Evolutionary conservation across 2,329 filamentous ascomycete species (phyloP).

Genomic region (Huntiella bhutanensis): DNA sequence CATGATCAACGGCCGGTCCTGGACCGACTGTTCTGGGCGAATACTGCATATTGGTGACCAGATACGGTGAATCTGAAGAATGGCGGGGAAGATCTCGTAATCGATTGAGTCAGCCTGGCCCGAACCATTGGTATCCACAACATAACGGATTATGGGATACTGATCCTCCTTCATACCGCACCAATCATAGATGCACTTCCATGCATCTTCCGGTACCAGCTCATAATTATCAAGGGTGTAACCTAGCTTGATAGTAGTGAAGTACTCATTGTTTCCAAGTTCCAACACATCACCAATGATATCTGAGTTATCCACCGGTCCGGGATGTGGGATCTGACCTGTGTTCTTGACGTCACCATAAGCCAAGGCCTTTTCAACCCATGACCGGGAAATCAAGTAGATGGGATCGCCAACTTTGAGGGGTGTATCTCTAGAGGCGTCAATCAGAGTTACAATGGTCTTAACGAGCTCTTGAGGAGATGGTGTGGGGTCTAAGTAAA

Average conservation of each 20-base stretch:
- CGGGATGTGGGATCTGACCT: slow-evolving; percentile 43
- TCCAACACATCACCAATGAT: slow-evolving; percentile 46
- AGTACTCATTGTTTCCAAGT: slow-evolving; percentile 33
- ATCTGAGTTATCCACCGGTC: slow-evolving; percentile 73
- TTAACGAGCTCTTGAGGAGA: slow-evolving; percentile 44
- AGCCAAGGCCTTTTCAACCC: slow-evolving; percentile 57
- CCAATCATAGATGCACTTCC: slow-evolving; percentile 64
- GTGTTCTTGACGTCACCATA: slow-evolving; percentile 39
- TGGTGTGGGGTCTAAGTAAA: slow-evolving; percentile 14
- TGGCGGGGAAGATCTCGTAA: slow-evolving; percentile 68
- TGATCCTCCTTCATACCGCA: slow-evolving; percentile 58
- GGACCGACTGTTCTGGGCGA: slow-evolving; percentile 38
- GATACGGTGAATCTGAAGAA: slow-evolving; percentile 71
- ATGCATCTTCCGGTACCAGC: slow-evolving; percentile 60
- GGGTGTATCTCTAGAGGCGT: slow-evolving; percentile 31
- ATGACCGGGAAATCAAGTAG: slow-evolving; percentile 60
- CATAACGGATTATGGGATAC: slow-evolving; percentile 52
- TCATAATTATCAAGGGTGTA: slow-evolving; percentile 53
- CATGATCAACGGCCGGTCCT: slow-evolving; percentile 42
- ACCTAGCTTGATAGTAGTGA: slow-evolving; percentile 56
- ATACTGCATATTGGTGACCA: slow-evolving; percentile 40
- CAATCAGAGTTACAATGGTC: slow-evolving; percentile 44
- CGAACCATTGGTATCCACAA: slow-evolving; percentile 53
- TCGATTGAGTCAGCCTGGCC: slow-evolving; percentile 32
- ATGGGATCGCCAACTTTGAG: slow-evolving; percentile 54